phyloP scores from a whole-genome alignment of 257 asterid genomes.

The Przewalskia tangutica region DNA sequence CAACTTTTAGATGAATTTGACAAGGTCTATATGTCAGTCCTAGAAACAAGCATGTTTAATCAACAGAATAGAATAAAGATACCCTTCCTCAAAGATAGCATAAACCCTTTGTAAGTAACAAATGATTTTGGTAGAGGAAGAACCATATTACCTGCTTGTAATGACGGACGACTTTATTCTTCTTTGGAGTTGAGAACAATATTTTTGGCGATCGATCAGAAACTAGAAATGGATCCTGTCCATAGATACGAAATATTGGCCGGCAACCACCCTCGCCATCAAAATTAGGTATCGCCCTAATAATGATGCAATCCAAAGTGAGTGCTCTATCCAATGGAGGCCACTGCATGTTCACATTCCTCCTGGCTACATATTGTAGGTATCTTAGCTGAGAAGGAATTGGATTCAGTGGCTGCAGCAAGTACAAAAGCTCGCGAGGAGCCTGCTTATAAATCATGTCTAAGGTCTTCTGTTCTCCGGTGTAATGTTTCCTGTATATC shows the following conservation, averaged over 20 bases:
- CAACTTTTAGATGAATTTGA: not conserved
- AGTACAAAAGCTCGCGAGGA: constrained; percentile 74
- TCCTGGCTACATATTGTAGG: constrained; percentile 79
- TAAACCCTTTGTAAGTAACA: not conserved
- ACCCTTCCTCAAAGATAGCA: not conserved
- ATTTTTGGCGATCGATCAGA: constrained; percentile 70
- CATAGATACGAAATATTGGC: constrained; percentile 79
- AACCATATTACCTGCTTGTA: constrained; percentile 62
- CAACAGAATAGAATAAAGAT: not conserved
- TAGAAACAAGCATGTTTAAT: not conserved
- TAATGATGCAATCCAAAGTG: constrained; percentile 72
- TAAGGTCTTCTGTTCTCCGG: constrained; percentile 81
- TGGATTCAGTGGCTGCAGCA: constrained; percentile 76
- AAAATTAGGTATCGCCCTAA: constrained; percentile 78
- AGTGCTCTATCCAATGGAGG: constrained; percentile 91
- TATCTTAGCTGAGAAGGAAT: constrained; percentile 89
- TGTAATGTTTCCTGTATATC: constrained; percentile 67
- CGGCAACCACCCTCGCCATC: constrained; percentile 82
- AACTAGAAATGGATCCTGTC: constrained; percentile 61
- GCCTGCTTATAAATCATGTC: constrained; percentile 96
- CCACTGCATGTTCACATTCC: constrained; percentile 83
- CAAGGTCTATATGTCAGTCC: not conserved
- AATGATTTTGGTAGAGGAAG: not conserved
- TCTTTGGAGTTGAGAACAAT: constrained; percentile 72
- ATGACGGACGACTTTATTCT: constrained; percentile 55